These are phyloP conservation scores for Syncephalastrum racemosum DNA, from an alignment of 371 early-diverging fungal genomes.

Conservation along the genomic window DNA sequence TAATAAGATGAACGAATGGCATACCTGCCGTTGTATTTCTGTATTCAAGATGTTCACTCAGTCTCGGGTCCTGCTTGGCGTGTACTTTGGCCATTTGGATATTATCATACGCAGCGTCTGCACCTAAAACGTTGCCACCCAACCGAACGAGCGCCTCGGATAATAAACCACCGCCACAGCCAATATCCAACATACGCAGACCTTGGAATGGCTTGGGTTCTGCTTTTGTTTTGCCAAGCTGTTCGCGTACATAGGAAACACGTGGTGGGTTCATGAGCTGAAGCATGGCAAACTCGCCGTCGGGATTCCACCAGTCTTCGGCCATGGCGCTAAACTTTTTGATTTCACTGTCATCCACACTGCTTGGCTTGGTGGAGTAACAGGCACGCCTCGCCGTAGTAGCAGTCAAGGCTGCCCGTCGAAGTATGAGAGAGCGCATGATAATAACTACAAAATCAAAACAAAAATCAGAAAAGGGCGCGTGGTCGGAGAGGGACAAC, in stretches of 20 bases:
- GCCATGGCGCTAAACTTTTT: constrained; percentile 79
- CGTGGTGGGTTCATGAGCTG: constrained; percentile 90
- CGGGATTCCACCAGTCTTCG: constrained; percentile 91
- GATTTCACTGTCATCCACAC: constrained; percentile 73
- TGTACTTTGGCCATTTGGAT: constrained; percentile 81
- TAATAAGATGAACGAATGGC: not conserved
- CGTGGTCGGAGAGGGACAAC: no score
- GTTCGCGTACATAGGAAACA: constrained; percentile 75
- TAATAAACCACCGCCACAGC: constrained; percentile 94
- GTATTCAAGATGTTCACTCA: constrained; percentile 66
- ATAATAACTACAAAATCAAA: no score
- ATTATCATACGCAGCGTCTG: constrained; percentile 86
- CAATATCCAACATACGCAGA: constrained; percentile 82
- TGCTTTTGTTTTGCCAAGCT: constrained; percentile 26
- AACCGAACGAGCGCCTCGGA: constrained; percentile 84
- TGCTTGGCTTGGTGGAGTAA: no score
- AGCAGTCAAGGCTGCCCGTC: no score
- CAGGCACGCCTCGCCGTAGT: no score
- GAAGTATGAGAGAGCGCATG: no score
- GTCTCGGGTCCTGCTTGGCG: constrained; percentile 58
- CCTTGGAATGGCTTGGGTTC: constrained; percentile 57
- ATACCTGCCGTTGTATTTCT: constrained; percentile 69
- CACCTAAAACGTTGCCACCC: constrained; percentile 80
- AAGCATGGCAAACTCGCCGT: constrained; percentile 84
- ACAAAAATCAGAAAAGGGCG: no score